These are phyloP conservation scores for Verbascum thapsus DNA, from an alignment of 257 asterid genomes.

Conservation along the genomic window DNA sequence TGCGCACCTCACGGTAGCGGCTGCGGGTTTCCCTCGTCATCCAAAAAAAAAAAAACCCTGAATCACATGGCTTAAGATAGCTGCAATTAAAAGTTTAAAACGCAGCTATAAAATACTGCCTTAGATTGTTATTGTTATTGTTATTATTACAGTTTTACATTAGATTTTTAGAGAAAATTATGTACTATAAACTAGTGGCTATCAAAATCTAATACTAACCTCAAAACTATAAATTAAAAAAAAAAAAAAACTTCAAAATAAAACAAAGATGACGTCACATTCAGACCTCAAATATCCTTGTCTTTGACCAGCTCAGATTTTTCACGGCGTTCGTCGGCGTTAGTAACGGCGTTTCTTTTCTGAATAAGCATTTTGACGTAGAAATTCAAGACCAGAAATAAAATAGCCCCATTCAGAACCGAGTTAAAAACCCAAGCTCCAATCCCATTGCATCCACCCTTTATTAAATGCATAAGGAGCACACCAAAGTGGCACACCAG, in stretches of 20 bases:
- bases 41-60: too few relatives aligned
- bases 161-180: background rate
- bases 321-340: constrained; percentile 21
- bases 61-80: too few relatives aligned
- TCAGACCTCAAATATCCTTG: constrained; percentile 38
- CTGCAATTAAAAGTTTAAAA: background rate
- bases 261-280: too few relatives aligned
- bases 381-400: constrained; percentile 66
- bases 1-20: too few relatives aligned
- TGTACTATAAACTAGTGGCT: background rate
- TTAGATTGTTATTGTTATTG: too few relatives aligned
- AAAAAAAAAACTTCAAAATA: background rate
- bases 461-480: constrained; percentile 56
- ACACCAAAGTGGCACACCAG: constrained; percentile 77
- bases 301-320: constrained; percentile 33
- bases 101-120: too few relatives aligned
- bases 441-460: constrained; percentile 90
- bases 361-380: constrained; percentile 50
- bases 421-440: constrained; percentile 90
- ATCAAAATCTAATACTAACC: constrained; percentile 10
- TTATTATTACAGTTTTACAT: too few relatives aligned
- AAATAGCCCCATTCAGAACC: constrained; percentile 66
- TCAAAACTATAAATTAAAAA: background rate
- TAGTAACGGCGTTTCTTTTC: constrained; percentile 21
- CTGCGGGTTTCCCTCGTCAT: too few relatives aligned